These are phyloP conservation scores for Cryptococcus depauperatus DNA, from an alignment of 1,284 basidiomycete species.

Conservation along the genomic window DNA sequence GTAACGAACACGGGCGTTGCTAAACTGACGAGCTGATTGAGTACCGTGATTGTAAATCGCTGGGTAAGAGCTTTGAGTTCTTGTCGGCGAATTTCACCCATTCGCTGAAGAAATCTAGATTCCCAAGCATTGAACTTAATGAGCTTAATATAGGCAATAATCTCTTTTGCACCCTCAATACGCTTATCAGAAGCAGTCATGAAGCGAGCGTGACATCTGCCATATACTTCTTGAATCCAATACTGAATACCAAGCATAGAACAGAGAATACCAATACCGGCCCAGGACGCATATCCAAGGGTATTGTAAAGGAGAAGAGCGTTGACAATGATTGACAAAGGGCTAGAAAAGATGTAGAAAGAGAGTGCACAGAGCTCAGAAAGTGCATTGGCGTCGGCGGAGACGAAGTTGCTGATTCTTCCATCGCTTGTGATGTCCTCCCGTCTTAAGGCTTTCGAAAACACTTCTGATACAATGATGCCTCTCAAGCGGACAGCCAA, in stretches of 20 bases:
- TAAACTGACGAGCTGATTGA: constrained; percentile 45
- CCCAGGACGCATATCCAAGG: constrained; percentile 45
- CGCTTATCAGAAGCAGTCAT: constrained; percentile 51
- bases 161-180: constrained; percentile 50
- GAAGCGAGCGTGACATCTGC: constrained; percentile 46
- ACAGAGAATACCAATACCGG: constrained; percentile 45
- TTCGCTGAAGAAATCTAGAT: constrained; percentile 46
- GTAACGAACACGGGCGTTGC: constrained; percentile 49
- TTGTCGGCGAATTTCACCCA: constrained; percentile 45
- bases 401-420: constrained; percentile 51
- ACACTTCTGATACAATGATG: constrained; percentile 51
- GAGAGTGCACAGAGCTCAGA: constrained; percentile 42
- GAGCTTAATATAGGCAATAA: constrained; percentile 49
- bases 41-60: constrained; percentile 44
- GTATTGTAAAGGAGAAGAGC: constrained; percentile 47
- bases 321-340: constrained; percentile 47
- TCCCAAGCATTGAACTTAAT: constrained; percentile 51
- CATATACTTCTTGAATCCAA: constrained; percentile 45
- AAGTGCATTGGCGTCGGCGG: constrained; percentile 49
- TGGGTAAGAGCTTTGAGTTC: constrained; percentile 47
- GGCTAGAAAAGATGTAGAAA: constrained; percentile 39
- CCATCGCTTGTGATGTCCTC: constrained; percentile 49
- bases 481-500: constrained; percentile 47
- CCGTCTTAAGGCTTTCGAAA: constrained; percentile 51
- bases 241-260: constrained; percentile 44